Evolutionary conservation across 2,329 filamentous ascomycete genomes (phyloP), one percentile per base, ranked within the genome.

Genomic region (Colletotrichum viniferum): DNA sequence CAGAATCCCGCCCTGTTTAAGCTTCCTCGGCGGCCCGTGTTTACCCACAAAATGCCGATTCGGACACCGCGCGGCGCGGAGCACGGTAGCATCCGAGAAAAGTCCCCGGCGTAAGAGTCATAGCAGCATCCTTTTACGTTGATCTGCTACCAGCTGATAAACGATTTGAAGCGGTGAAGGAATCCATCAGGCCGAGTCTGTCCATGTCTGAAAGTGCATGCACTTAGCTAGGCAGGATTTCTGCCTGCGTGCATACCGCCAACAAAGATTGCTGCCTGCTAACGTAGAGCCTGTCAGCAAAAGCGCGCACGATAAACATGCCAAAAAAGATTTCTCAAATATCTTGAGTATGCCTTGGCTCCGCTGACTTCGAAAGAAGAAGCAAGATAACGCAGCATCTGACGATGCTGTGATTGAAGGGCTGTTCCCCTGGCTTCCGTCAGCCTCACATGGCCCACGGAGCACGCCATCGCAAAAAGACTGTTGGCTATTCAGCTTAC

Each of bases 121-220:
- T 48, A 10, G 43, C 43, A 0, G 43, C 43, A 48, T 0, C 1
- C 5, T 48, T 0, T 21, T 10, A 21, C 7, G 5, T 48, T n/a
- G 16, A n/a, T 48, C 0, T n/a, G 43, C 43, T 3, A 48, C n/a
- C 43, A 48, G 43, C 43, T 48, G n/a, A 48, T 1, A 48, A 48
- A 48, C 2, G 18, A 48, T 21, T 0, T 7, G 0, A 1, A 48
- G 0, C 18, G 18, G 43, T 13, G 10, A 12, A 48, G 43, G 9
- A 21, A 48, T 21, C 18, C 10, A 48, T 21, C 43, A 48, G 10
- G 43, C 43, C n/a, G 18, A 21, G 10, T 1, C 18, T 21, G n/a
- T 13, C 18, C 24, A 24, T n/a, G n/a, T n/a, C n/a, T 0, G 43
- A 48, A 0, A n/a, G 18, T 0, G 5, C 43, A 48, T 48, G 43